phyloP scores from a whole-genome alignment of 257 asterid genomes.

The Solanum chiquidenum region DNA sequence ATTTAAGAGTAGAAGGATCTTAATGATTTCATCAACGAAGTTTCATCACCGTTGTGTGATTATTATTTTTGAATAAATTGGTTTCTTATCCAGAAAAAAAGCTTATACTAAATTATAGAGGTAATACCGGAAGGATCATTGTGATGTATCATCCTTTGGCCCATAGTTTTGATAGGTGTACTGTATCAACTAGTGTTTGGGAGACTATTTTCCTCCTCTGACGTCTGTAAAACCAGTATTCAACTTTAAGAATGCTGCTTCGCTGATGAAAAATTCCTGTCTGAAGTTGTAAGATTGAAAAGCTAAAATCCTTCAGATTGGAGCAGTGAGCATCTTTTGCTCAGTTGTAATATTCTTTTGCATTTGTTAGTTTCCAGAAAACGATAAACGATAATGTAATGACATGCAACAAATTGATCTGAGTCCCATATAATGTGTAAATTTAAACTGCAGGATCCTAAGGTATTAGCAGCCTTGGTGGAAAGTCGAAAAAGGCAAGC shows the following conservation, averaged over 20 bases:
- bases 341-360: neutral
- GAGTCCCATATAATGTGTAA: neutral
- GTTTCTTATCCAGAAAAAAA: neutral
- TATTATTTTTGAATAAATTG: neutral
- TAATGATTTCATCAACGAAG: neutral
- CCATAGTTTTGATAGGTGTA: neutral
- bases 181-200: neutral
- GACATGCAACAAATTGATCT: neutral
- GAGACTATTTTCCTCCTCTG: neutral
- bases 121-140: neutral
- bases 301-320: neutral
- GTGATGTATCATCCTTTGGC: neutral
- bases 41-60: neutral
- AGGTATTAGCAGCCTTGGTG: slow-evolving; percentile 77
- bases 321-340: neutral
- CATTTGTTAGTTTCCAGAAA: neutral
- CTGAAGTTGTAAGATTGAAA: neutral
- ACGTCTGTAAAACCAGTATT: neutral
- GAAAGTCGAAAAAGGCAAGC: slow-evolving; percentile 93
- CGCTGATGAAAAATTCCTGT: neutral
- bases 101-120: neutral
- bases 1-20: neutral
- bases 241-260: neutral
- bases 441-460: slow-evolving; percentile 67
- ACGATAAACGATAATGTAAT: neutral